These are phyloP conservation scores for Pseudogymnoascus sp. DNA, from an alignment of 2,329 filamentous ascomycete species.

Conservation along the genomic window DNA sequence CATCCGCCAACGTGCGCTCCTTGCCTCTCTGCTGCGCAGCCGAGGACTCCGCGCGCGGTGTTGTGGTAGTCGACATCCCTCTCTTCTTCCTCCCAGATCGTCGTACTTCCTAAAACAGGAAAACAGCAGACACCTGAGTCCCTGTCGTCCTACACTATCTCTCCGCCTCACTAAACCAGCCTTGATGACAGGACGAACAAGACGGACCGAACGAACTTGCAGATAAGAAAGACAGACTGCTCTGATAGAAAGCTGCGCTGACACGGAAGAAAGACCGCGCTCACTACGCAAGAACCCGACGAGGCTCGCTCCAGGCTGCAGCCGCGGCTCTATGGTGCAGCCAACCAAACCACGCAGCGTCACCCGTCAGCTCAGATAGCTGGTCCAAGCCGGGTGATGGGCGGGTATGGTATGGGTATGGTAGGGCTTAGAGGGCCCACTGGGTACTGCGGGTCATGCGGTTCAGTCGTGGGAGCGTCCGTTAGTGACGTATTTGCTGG, in stretches of 20 bases:
- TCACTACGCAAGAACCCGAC: background rate
- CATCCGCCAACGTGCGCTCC: conserved; percentile 28
- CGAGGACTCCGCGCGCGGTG: background rate
- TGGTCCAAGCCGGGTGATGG: background rate
- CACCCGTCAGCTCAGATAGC: background rate
- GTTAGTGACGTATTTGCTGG: background rate
- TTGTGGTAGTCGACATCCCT: background rate
- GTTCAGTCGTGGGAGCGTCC: background rate
- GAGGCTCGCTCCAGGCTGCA: background rate
- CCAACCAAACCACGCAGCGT: background rate
- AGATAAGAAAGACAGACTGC: background rate
- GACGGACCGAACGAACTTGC: too few relatives aligned
- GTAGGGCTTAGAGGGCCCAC: background rate
- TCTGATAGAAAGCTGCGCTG: background rate
- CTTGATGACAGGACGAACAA: background rate
- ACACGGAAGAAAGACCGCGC: background rate
- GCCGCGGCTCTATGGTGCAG: background rate
- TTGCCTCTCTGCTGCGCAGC: background rate
- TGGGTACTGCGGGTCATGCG: background rate
- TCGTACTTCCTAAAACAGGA: background rate
- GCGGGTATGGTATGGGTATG: background rate
- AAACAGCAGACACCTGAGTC: too few relatives aligned
- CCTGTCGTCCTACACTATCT: background rate
- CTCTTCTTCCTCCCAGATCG: too few relatives aligned
- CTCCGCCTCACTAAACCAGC: background rate